Base-by-base conservation (phyloP, 495 filamentous ascomycete genomes). In the Daldinia loculata region DNA sequence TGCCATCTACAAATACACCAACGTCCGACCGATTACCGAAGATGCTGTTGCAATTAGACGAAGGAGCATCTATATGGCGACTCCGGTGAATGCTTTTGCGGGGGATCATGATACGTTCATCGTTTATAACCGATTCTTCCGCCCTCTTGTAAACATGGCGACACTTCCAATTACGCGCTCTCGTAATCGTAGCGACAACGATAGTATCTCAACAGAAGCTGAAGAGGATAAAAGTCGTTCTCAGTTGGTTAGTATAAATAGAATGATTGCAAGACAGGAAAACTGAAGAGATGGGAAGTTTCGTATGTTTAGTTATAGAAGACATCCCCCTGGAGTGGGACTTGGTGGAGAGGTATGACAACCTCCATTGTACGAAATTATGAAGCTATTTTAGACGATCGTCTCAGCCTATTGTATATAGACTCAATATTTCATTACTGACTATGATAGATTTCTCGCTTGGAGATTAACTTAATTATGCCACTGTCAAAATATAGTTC, bases 51-150 rank as follows among this genome's bases (percentile, higher is more conserved):
- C 85, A 64, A 67, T 89, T 11, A 66, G 78, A 8, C 77, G 86
- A 8, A 77, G 83, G 14, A 87, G 86, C 2, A 77, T 83, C 1
- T 83, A 83, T 32, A 82, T 84, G 32, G 77, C 85, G 0, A 74
- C 84, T 1, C 86, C 87, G 2, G 77, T 81, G 29, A 89, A 89
- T 65, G 84, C 85, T 32, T 78, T 76, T 75, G 52, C 77, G 3
- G 71, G 71, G n/a, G 72, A 79, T 59, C 24, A 66, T 41, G 63
- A 83, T 50, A 78, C 77, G 3, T 80, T 86, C 76, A 80, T 88
- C 14, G 77, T 84, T 3, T 87, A 87, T 67, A 89, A 89, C 68
- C 82, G 84, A 5, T 89, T 89, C 67, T 85, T 85, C 38, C 75
- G 84, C 19, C 81, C 82, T 0, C 63, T 78, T 6, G 77, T 70